Base-by-base conservation (phyloP, 2,329 filamentous ascomycete species). In the Monosporascus sp. region DNA sequence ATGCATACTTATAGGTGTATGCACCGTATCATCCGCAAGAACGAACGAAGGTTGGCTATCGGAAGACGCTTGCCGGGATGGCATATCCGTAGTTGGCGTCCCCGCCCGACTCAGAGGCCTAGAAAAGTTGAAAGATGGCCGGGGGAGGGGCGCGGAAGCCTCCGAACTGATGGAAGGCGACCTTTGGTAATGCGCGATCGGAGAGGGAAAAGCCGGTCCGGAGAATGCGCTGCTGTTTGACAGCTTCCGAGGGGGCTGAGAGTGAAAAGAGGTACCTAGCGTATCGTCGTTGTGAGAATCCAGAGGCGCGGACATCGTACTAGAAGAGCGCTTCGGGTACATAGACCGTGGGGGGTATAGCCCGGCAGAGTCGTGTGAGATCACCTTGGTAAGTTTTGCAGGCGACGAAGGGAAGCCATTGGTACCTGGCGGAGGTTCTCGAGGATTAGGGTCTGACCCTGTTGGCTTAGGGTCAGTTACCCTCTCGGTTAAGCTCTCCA, bases 101-200 rank as follows among this genome's bases (percentile, higher is more conserved):
- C 84, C 84, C 55, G 85, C 81, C 65, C 87, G 80, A 69, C 93
- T 97, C 56, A 96, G 73, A 0, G 94, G 94, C 44, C 94, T 82
- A 1, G 94, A 97, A 69, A 97, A 97, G 71, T 99, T 97, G 72
- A 95, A 93, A 0, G 88, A 84, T 1, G 91, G 88, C 17, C 87
- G 82, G 14, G 86, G 84, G 37, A 91, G 65, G 9, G 70, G 79
- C 45, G 80, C 79, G 2, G 91, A 96, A 49, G 83, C 82, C 57
- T 96, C 90, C 1, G 93, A 97, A 56, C 85, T 86, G 38, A 90
- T 80, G 0, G 94, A 97, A 2, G 91, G 91, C 1, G 92, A 96
- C 63, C 91, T 82, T 54, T 85, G 82, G 62, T 86, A 81, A 27
- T 83, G 77, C 17, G 81, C 78, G 54, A 80, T 71, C 50, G 87